Evolutionary conservation across 257 asterid species (phyloP).

Genomic region (Cinchona pubescens): DNA sequence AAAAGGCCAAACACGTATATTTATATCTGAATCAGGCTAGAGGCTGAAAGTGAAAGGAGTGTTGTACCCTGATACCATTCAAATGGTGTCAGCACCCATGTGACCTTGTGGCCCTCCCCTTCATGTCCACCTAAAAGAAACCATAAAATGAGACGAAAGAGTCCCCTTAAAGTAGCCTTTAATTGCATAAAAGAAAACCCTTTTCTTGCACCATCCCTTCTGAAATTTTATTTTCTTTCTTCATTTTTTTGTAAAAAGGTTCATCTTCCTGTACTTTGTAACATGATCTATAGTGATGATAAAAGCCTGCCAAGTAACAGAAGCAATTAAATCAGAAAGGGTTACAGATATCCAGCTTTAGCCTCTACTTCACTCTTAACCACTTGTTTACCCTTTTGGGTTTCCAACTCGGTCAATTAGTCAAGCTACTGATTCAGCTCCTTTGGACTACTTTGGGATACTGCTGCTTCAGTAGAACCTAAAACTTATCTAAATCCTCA

Average conservation of each 20-base stretch:
- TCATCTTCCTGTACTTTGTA: constrained; percentile 7
- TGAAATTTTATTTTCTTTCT: background rate
- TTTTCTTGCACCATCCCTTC: constrained; percentile 16
- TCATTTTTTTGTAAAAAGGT: background rate
- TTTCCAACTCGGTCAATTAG: constrained; percentile 13
- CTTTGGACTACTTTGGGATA: constrained; percentile 4
- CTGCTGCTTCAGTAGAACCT: constrained; percentile 15
- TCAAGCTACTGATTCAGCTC: background rate
- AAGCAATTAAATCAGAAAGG: constrained; percentile 9
- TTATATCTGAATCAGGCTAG: constrained; percentile 28
- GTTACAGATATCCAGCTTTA: constrained; percentile 3
- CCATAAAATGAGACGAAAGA: constrained; percentile 44
- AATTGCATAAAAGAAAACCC: constrained; percentile 32
- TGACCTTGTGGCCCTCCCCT: constrained; percentile 39
- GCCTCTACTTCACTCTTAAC: background rate
- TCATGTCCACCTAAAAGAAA: constrained; percentile 45
- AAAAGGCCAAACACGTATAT: constrained; percentile 33
- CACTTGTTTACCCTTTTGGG: constrained; percentile 14
- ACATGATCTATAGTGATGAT: constrained; percentile 9
- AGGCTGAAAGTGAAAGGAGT: constrained; percentile 34
- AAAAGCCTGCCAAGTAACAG: constrained; percentile 16
- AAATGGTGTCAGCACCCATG: constrained; percentile 40
- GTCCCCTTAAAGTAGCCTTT: constrained; percentile 40
- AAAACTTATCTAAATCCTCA: constrained; percentile 3
- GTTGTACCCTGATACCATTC: constrained; percentile 35